Evolutionary conservation across 768 basidiomycete species (phyloP).

Genomic region (Podaxis carcinomalis): DNA sequence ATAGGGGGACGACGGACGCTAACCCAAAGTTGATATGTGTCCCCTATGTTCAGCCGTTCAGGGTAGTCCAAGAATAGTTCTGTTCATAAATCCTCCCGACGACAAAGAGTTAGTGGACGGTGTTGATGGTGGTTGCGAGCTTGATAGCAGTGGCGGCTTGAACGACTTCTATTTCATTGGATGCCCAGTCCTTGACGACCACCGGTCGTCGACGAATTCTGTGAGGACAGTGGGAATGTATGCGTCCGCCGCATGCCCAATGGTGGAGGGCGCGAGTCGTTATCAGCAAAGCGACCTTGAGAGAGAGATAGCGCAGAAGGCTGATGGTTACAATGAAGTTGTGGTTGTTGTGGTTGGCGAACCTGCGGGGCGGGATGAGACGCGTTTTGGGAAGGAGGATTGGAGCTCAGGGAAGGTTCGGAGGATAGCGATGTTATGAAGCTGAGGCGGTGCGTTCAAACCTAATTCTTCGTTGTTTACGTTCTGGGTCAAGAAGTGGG

Average conservation of each 20-base stretch:
- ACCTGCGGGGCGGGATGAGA: background rate
- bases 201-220: constrained; percentile 11
- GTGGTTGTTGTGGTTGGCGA: background rate
- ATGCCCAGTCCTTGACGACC: constrained; percentile 10
- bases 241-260: constrained; percentile 36
- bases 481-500: constrained; percentile 6
- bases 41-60: too few species aligned
- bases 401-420: background rate
- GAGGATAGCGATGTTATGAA: constrained; percentile 1
- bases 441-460: constrained; percentile 9
- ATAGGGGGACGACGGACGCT: too few species aligned
- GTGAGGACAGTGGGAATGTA: constrained; percentile 16
- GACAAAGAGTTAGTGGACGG: background rate
- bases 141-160: constrained; percentile 30
- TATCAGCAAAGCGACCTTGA: background rate
- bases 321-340: constrained; percentile 13
- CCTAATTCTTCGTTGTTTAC: constrained; percentile 7
- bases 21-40: too few species aligned
- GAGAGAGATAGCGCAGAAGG: constrained; percentile 12
- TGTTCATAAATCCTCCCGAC: background rate
- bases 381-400: constrained; percentile 5
- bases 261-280: constrained; percentile 23
- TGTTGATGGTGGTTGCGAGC: constrained; percentile 15
- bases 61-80: too few species aligned
- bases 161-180: constrained; percentile 31